These are phyloP conservation scores for Coffea humblotiana DNA, from an alignment of 305 asterid genomes.

Conservation along the genomic window DNA sequence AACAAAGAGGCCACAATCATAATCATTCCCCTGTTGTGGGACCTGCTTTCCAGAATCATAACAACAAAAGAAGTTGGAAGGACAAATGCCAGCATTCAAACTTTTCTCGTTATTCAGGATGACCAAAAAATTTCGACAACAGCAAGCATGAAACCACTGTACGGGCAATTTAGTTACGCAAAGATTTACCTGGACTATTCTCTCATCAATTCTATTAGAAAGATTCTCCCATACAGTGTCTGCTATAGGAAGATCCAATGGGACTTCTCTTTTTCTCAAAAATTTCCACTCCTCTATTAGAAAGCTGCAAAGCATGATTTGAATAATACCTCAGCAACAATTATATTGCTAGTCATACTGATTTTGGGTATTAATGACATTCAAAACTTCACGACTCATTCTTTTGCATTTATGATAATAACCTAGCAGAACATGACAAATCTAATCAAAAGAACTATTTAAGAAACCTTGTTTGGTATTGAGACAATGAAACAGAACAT, in stretches of 20 bases:
- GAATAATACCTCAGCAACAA: background rate
- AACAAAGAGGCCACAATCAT: constrained; percentile 90
- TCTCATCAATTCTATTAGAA: constrained; percentile 48
- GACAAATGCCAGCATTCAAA: background rate
- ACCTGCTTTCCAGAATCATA: constrained; percentile 45
- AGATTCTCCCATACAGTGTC: constrained; percentile 60
- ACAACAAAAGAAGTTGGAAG: background rate
- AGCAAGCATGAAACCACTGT: background rate
- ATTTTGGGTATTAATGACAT: background rate
- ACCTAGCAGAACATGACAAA: background rate
- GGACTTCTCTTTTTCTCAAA: constrained; percentile 40
- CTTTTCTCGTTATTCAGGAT: background rate
- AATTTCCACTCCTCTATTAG: constrained; percentile 75
- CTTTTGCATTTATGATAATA: background rate
- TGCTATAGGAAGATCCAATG: constrained; percentile 47
- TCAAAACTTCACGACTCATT: background rate
- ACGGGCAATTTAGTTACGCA: background rate
- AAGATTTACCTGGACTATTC: constrained; percentile 52
- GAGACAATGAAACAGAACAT: background rate
- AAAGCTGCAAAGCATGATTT: constrained; percentile 48
- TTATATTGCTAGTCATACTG: background rate
- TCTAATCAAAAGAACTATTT: background rate
- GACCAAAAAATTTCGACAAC: background rate
- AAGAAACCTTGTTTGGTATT: background rate
- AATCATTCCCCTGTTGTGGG: constrained; percentile 78